phyloP scores from a whole-genome alignment of 345 rosid species.

The Lepidium aucheri region DNA sequence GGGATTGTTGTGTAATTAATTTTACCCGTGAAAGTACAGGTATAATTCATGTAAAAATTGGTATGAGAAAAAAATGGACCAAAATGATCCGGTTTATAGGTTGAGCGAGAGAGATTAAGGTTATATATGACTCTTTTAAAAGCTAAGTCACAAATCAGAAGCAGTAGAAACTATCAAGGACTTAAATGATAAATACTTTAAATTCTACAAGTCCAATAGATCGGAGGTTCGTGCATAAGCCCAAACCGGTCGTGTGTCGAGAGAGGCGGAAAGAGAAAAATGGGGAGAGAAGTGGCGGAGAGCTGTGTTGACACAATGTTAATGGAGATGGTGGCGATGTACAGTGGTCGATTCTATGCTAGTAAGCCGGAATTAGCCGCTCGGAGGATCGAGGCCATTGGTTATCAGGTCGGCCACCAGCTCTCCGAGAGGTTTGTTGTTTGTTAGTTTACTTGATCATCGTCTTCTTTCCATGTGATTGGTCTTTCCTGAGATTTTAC shows the following conservation, averaged over 20 bases:
- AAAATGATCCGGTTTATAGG: too few species aligned
- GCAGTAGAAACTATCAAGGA: neutral
- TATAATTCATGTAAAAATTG: too few species aligned
- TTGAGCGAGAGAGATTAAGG: neutral
- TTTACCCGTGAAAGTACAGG: too few species aligned
- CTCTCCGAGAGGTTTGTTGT: slow-evolving; percentile 80
- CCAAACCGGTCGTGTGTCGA: neutral
- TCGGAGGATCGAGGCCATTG: slow-evolving; percentile 96
- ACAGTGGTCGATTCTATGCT: slow-evolving; percentile 72
- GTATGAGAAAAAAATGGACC: too few species aligned
- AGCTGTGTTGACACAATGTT: slow-evolving; percentile 81
- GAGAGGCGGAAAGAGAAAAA: slow-evolving; percentile 14
- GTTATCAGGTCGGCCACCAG: slow-evolving; percentile 99
- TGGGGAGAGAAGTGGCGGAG: slow-evolving; percentile 93
- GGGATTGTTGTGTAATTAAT: too few species aligned
- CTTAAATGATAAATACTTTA: neutral
- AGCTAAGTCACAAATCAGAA: neutral
- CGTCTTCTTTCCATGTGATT: neutral
- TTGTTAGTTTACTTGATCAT: neutral
- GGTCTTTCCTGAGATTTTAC: neutral
- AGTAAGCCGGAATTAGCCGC: slow-evolving; percentile 97
- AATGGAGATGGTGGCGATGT: slow-evolving; percentile 82
- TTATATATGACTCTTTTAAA: neutral
- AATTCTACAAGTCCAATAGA: slow-evolving; percentile 5
- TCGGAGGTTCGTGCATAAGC: slow-evolving; percentile 12